Evolutionary conservation across 257 asterid genomes (phyloP).

Genomic region (Linderniella brevidens): DNA sequence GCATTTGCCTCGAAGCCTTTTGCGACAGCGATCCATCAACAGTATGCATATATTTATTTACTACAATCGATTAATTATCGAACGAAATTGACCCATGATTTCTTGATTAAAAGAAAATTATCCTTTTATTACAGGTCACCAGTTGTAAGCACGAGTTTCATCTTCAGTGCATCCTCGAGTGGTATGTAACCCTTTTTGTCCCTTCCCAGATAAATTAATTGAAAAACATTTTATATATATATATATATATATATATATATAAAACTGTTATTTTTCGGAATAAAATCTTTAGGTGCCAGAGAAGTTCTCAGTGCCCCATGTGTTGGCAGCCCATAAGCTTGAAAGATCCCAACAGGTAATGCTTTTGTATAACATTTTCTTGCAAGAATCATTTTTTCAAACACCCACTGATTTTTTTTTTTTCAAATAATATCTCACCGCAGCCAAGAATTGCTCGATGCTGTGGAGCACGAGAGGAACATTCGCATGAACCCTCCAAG

Average conservation of each 20-base stretch:
- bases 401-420: neutral
- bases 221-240: neutral
- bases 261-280: neutral
- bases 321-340: slow-evolving; percentile 76
- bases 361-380: neutral
- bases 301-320: slow-evolving; percentile 94
- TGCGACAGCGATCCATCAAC: slow-evolving; percentile 69
- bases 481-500: slow-evolving; percentile 78
- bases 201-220: neutral
- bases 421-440: neutral
- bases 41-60: slow-evolving; percentile 16
- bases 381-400: neutral
- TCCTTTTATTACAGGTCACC: slow-evolving; percentile 40
- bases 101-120: slow-evolving; percentile 1
- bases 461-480: slow-evolving; percentile 79
- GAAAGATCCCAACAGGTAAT: slow-evolving; percentile 82
- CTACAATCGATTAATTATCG: neutral
- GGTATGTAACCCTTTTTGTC: slow-evolving; percentile 20
- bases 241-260: too few species aligned
- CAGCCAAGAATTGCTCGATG: slow-evolving; percentile 97
- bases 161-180: slow-evolving; percentile 85
- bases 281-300: slow-evolving; percentile 57
- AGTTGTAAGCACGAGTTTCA: slow-evolving; percentile 86
- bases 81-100: slow-evolving; percentile 6
- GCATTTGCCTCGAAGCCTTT: slow-evolving; percentile 85